Base-by-base conservation (phyloP, 2,329 filamentous ascomycete genomes). In the Thielaviopsis populi region DNA sequence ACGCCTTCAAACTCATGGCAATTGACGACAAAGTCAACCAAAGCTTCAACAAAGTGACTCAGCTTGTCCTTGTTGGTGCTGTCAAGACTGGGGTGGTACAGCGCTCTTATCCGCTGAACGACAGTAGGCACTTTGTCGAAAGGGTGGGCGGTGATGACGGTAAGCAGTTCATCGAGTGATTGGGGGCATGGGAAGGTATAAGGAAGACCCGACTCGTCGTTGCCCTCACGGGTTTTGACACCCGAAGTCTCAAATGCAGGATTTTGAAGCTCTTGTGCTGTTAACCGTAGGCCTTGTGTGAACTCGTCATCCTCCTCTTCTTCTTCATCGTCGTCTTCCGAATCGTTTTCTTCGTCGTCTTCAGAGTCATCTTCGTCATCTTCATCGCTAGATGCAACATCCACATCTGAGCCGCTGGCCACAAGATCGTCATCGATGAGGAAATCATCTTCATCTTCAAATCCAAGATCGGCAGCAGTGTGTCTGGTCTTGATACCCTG, bases 391-490 rank as follows among this genome's bases (percentile, higher is more conserved):
- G 78, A 78, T 19, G 80, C 74, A 3, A 78, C 75, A 33, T 86
- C 83, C n/a, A 84, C 70, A 46, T 86, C 84, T 5, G 89, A 92
- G 43, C 85, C 88, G 68, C 86, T 91, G 13, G 91, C 91, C 41
- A 96, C 81, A 17, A 97, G 79, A 70, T 95, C 87, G 67, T 94
- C 89, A 66, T 97, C 92, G 67, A 96, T 85, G 30, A 92, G 72
- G 70, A 97, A 97, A 69, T 96, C 90, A 69, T 97, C 92, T 71
- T 97, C 92, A 69, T 96, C 92, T 68, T 96, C 91, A 41, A 95
- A 86, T 5, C 85, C 88, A 19, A 91, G 73, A 65, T 86, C 80
- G 11, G 80, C 78, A 2, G 80, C 80, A 7, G 82, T 83, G 40
- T 78, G 79, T 27, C 79, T 77, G 62, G 77, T 75, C 69, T 77